These are phyloP conservation scores for Cardamine occulta DNA, from an alignment of 345 rosid species.

Conservation along the genomic window DNA sequence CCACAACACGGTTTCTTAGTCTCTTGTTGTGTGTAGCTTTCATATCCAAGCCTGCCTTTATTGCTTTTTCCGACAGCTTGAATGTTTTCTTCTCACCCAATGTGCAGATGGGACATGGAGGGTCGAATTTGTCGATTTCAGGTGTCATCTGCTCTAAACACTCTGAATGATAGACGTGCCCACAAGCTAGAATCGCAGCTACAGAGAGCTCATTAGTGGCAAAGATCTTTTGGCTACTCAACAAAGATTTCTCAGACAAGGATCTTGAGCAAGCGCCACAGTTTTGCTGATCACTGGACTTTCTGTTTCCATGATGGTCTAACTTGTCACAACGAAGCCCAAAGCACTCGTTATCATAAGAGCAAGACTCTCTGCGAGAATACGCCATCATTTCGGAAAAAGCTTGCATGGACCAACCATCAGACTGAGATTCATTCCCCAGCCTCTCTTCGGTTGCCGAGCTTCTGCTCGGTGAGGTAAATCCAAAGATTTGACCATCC, in stretches of 20 bases:
- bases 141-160: constrained; percentile 91
- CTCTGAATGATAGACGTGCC: constrained; percentile 91
- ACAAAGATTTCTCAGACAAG: constrained; percentile 66
- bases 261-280: constrained; percentile 87
- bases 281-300: constrained; percentile 59
- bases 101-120: constrained; percentile 85
- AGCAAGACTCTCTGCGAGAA: constrained; percentile 71
- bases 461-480: constrained; percentile 35
- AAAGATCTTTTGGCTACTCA: constrained; percentile 75
- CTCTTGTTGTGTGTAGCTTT: constrained; percentile 61
- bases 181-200: constrained; percentile 77
- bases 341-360: constrained; percentile 58
- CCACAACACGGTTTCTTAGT: constrained; percentile 67
- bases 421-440: constrained; percentile 62
- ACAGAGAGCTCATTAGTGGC: constrained; percentile 64
- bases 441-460: constrained; percentile 36
- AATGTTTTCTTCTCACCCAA: constrained; percentile 74
- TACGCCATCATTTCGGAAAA: constrained; percentile 73
- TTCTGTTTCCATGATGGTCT: constrained; percentile 48
- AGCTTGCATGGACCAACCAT: constrained; percentile 84
- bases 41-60: constrained; percentile 70
- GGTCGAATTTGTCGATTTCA: constrained; percentile 76
- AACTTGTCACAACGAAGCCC: constrained; percentile 52
- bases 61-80: constrained; percentile 75
- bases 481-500: constrained; percentile 37